Base-by-base conservation (phyloP, 2,329 filamentous ascomycete species). In the Hypomyces perniciosus region DNA sequence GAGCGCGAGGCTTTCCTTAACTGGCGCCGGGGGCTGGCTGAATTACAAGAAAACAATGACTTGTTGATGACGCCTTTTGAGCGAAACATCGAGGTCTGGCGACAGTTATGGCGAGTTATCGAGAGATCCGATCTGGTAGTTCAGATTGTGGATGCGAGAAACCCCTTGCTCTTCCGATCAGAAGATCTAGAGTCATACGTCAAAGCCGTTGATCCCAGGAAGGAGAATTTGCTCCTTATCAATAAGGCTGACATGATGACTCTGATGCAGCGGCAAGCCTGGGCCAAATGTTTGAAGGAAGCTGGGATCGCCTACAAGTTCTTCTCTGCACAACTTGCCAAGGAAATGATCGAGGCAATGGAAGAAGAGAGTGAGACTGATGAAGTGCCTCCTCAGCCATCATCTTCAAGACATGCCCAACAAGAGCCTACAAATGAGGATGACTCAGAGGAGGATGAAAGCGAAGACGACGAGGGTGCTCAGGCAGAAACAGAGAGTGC, bases 171-270 rank as follows among this genome's bases (percentile, higher is more conserved):
- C 59, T 99, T 97, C 73, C 83, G 95, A 52, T 96, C 88, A 5
- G 92, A 95, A 60, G 93, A 99, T 74, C 72, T 99, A 54, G 93
- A 97, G 65, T 78, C 76, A 58, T 99, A 99, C 60, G 93, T 99
- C 62, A 95, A 96, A 71, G 90, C 95, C 60, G 86, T 97, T 28
- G 87, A 95, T 62, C 71, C 83, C 2, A 85, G 83, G 65, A 97
- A 99, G 75, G 81, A 90, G 66, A 99, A 97, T 67, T 65, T 99
- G 63, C 69, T 99, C 50, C 76, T 99, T 50, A 92, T 99, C 64
- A 99, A 99, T 77, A 99, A 99, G 77, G 91, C 93, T 42, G 93
- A 99, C 71, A 96, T 99, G 93, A 91, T 99, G 88, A 95, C 91
- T 1, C 69, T 83, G 44, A 82, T 83, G 61, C 95, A 99, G 72